Evolutionary conservation across 2,329 filamentous ascomycete genomes (phyloP), one percentile per base, ranked within the genome.

Genomic region (Diplodia mutila): DNA sequence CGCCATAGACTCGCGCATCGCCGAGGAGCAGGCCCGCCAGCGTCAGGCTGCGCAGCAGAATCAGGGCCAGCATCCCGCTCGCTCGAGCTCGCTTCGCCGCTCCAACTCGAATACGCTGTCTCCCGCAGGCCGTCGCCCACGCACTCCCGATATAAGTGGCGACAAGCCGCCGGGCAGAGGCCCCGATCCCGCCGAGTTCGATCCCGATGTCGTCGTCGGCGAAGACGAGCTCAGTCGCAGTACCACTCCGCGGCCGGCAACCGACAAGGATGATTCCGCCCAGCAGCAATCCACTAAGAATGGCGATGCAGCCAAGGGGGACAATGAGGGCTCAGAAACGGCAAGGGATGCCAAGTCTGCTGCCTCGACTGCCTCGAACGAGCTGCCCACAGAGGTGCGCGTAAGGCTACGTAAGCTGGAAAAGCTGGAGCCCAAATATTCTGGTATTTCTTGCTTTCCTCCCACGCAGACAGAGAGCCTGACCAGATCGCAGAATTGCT

Each of bases 11-110:
- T 89, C 89, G 74, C 90, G 90, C 74, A 95, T 97, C 75, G 91
- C 93, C 74, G 93, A 97, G 81, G 94, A 97, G 81, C 92, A 97
- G 80, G 91, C 92, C 68, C 90, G 92, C 68, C 91, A 93, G 76
- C 87, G 87, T 75, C 80, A 83, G 65, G 70, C 72, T 11, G 68
- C 61, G 73, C 81, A 49, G 74, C 83, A 70, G 77, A 83, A 5
- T 82, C 83, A 64, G 80, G 85, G 73, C 74, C 78, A 72, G 79
- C 80, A 67, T 73, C 80, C 73, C 74, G 78, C 74, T 78, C 81
- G 68, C 75, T 81, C 79, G 69, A 83, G 74, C 72, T 78, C 85
- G 66, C 78, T 83, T 70, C 74, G 77, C 71, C 77, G 82, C 65
- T 81, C 83, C 8, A 80, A 75, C 70, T 86, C 83, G 59, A 78